Evolutionary conservation across 805 yeast genomes (phyloP).

Genomic region (Barnettozyma botsteinii): DNA sequence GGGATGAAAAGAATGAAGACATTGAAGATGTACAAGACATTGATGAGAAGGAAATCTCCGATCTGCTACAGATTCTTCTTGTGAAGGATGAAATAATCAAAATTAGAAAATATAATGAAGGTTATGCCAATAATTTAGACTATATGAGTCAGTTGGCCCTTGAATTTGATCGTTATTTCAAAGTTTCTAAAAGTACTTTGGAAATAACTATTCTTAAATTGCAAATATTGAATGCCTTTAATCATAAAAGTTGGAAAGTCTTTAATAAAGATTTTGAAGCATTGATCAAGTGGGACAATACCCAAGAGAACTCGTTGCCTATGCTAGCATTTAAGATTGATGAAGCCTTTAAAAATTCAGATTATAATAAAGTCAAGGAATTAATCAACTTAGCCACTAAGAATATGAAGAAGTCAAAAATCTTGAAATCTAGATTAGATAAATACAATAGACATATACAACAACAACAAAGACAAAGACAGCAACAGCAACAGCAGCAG

Average conservation of each 20-base stretch:
- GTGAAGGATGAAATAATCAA: conserved; percentile 16
- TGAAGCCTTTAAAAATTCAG: conserved; percentile 28
- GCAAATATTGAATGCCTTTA: conserved; percentile 36
- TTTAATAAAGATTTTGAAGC: conserved; percentile 27
- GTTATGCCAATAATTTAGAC: conserved; percentile 17
- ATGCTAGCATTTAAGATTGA: conserved; percentile 31
- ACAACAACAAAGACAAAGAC: conserved; percentile 36
- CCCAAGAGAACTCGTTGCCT: conserved; percentile 34
- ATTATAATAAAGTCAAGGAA: conserved; percentile 35
- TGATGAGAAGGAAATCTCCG: conserved; percentile 35
- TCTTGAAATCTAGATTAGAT: conserved; percentile 27
- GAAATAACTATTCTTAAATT: conserved; percentile 31
- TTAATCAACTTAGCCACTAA: conserved; percentile 36
- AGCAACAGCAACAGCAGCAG: conserved; percentile 42
- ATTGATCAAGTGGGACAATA: conserved; percentile 13
- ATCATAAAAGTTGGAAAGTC: conserved; percentile 22
- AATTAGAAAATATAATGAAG: conserved; percentile 19
- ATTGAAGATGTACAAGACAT: conserved; percentile 38
- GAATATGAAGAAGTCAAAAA: conserved; percentile 31
- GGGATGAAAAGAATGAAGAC: conserved; percentile 31
- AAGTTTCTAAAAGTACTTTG: conserved; percentile 18
- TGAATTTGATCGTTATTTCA: conserved; percentile 17
- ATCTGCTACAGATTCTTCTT: conserved; percentile 24
- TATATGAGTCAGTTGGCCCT: conserved; percentile 15
- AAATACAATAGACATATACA: conserved; percentile 22